Conservation (phyloP, 306 rosid genomes). For the Luffa aegyptiaca region DNA sequence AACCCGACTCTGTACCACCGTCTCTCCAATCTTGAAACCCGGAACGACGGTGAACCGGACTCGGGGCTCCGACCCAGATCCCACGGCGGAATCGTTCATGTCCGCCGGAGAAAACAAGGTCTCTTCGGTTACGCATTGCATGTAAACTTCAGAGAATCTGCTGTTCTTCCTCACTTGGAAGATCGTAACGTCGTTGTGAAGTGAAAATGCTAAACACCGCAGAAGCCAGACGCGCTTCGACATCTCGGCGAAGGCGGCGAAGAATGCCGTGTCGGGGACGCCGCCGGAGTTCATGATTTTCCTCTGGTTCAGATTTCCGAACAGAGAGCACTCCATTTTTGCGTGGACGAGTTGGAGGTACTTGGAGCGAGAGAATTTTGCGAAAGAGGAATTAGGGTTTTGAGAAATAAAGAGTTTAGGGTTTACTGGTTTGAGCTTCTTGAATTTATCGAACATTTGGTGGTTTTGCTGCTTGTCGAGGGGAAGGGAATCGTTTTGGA, state of each 20-base stretch:
- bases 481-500: slow-evolving; percentile 17
- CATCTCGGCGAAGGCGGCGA: slow-evolving; percentile 68
- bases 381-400: slow-evolving; percentile 46
- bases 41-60: slow-evolving; percentile 86
- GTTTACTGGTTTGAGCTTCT: slow-evolving; percentile 35
- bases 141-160: slow-evolving; percentile 86
- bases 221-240: slow-evolving; percentile 67
- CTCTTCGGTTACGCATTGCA: slow-evolving; percentile 56
- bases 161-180: slow-evolving; percentile 60
- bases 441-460: slow-evolving; percentile 53
- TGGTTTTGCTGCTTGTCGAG: slow-evolving; percentile 4
- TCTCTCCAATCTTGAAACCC: slow-evolving; percentile 62
- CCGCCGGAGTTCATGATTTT: slow-evolving; percentile 61
- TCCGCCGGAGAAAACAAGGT: slow-evolving; percentile 21
- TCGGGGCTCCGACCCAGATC: slow-evolving; percentile 23
- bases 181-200: slow-evolving; percentile 33
- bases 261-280: slow-evolving; percentile 66
- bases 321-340: slow-evolving; percentile 91
- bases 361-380: slow-evolving; percentile 49
- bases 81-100: slow-evolving; percentile 7
- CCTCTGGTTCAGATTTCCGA: slow-evolving; percentile 78
- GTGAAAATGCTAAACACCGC: slow-evolving; percentile 63
- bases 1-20: slow-evolving; percentile 72
- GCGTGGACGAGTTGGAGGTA: slow-evolving; percentile 69
- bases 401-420: slow-evolving; percentile 32